Percentiles rank a stretch among this genome's conserved stretches.
Conservation (phyloP, 2,329 filamentous ascomycete genomes). For the Sphaceloma murrayae region DNA sequence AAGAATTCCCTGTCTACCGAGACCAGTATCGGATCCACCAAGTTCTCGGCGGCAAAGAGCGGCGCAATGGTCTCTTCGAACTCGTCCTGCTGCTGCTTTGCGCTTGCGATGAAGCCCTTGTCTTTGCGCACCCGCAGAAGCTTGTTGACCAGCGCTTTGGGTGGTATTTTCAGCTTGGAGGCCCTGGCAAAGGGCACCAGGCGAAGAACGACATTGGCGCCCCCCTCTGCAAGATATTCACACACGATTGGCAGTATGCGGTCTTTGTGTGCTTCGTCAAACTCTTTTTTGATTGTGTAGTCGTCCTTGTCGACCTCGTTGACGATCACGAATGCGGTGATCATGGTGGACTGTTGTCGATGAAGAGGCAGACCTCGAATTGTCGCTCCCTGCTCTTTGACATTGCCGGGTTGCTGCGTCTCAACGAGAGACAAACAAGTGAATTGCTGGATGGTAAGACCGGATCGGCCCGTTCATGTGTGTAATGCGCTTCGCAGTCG, state of each 20-base stretch:
- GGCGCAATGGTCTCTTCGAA: conserved; percentile 24
- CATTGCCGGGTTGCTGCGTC: conserved; percentile 11
- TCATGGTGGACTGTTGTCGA: conserved; percentile 14
- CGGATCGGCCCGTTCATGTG: conserved; percentile 3
- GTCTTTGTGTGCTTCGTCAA: conserved; percentile 5
- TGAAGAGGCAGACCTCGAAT: conserved; percentile 2
- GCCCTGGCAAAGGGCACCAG: conserved; percentile 19
- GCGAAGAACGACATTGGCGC: conserved; percentile 30
- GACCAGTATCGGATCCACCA: conserved; percentile 27
- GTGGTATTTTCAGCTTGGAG: conserved; percentile 18
- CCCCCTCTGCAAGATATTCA: conserved; percentile 31
- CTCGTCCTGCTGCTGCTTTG: conserved; percentile 24
- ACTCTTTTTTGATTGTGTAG: conserved; percentile 5
- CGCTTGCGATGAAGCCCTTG: conserved; percentile 24
- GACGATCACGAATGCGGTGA: conserved; percentile 14
- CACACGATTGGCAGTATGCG: conserved; percentile 17
- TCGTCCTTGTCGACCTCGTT: conserved; percentile 12
- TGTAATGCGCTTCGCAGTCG: conserved; percentile 3
- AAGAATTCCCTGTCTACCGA: conserved; percentile 21
- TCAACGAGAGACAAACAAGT: conserved; percentile 4
- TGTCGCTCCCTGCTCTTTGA: conserved; percentile 6
- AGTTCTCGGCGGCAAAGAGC: conserved; percentile 25
- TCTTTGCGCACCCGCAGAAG: conserved; percentile 29
- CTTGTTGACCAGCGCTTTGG: conserved; percentile 20
- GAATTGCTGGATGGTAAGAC: not conserved